Percentiles rank a stretch among this genome's conserved stretches.
phyloP scores from a whole-genome alignment of 2,329 filamentous ascomycete genomes.

The Fusarium papillatum region DNA sequence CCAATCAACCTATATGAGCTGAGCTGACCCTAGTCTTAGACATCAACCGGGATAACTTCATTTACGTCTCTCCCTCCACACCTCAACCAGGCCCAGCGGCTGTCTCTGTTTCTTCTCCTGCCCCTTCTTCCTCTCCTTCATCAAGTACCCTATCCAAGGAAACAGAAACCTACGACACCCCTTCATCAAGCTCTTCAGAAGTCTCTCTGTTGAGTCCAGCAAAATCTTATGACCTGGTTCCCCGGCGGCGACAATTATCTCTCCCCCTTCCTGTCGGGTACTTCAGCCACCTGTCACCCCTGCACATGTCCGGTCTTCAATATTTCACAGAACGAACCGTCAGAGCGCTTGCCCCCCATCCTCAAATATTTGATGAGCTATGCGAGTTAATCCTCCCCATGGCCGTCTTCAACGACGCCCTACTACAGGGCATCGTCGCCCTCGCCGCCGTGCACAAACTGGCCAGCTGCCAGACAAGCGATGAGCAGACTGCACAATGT shows the following conservation, averaged over 20 bases:
- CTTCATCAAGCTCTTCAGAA: background rate
- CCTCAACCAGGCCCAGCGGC: constrained; percentile 2
- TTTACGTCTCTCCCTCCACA: constrained; percentile 30
- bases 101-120: background rate
- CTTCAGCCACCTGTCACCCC: constrained; percentile 28
- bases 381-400: constrained; percentile 33
- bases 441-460: constrained; percentile 32
- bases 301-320: constrained; percentile 34
- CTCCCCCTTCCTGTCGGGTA: constrained; percentile 19
- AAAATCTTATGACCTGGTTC: constrained; percentile 4
- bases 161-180: background rate
- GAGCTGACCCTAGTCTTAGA: background rate
- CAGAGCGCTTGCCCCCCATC: constrained; percentile 29
- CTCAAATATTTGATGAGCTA: constrained; percentile 30
- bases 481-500: constrained; percentile 23
- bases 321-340: constrained; percentile 36
- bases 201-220: background rate
- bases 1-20: background rate
- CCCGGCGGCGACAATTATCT: constrained; percentile 3
- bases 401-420: constrained; percentile 32
- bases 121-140: background rate
- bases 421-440: constrained; percentile 30
- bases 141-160: background rate
- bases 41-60: constrained; percentile 35
- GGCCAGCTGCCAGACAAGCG: constrained; percentile 28